Evolutionary conservation across 2,329 filamentous ascomycete genomes (phyloP).

Genomic region (Colletotrichum limetticola): DNA sequence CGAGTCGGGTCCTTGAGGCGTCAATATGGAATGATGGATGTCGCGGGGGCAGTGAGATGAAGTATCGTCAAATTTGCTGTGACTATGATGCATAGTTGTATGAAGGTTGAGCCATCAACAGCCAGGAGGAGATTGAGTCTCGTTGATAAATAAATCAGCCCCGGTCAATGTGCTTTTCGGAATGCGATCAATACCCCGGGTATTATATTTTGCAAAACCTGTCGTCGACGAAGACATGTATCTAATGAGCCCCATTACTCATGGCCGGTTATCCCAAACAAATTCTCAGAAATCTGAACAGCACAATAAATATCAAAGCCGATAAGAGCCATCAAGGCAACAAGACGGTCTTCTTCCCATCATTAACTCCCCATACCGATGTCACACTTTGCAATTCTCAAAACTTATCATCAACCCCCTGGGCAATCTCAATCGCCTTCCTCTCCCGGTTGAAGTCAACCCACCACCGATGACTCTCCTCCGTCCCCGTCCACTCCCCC

Average conservation of each 20-base stretch:
- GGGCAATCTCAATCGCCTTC: slow-evolving; percentile 50
- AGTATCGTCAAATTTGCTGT: too few species aligned
- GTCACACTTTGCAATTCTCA: slow-evolving; percentile 16
- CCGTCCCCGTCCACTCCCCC: slow-evolving; percentile 55
- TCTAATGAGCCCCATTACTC: neutral
- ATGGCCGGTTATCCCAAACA: neutral
- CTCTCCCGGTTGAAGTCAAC: slow-evolving; percentile 58
- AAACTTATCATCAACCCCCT: slow-evolving; percentile 50
- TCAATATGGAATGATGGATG: too few species aligned
- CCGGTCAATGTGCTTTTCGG: too few species aligned
- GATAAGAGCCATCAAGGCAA: neutral
- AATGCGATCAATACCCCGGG: neutral
- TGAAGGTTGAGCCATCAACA: too few species aligned
- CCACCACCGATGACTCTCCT: slow-evolving; percentile 68
- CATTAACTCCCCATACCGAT: neutral
- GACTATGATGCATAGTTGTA: too few species aligned
- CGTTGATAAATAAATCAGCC: too few species aligned
- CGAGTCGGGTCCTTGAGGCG: too few species aligned
- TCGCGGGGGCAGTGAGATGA: too few species aligned
- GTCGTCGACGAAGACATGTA: neutral
- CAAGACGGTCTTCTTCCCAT: neutral
- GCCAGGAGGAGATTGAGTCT: too few species aligned
- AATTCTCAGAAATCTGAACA: neutral
- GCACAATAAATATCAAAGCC: neutral
- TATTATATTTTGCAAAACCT: neutral